phyloP scores from a whole-genome alignment of 2,329 filamentous ascomycete species.

The Teratosphaeria nubilosa region DNA sequence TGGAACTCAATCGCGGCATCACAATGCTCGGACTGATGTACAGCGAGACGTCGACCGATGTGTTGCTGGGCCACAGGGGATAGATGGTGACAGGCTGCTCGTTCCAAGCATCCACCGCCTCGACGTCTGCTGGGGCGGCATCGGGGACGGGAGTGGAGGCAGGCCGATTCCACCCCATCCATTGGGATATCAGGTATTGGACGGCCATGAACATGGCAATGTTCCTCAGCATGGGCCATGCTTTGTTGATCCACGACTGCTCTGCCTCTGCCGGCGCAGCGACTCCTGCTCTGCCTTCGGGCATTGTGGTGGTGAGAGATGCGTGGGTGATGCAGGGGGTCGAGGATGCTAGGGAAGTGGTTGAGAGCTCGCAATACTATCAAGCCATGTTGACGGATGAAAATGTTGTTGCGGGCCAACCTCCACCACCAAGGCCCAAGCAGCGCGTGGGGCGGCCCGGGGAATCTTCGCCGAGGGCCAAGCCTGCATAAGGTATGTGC shows the following conservation, averaged over 20 bases:
- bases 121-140: constrained; percentile 7
- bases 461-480: not conserved
- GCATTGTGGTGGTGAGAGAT: constrained; percentile 1
- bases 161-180: constrained; percentile 33
- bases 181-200: constrained; percentile 48
- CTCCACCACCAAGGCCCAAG: not conserved
- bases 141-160: constrained; percentile 11
- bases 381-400: not conserved
- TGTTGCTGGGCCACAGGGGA: constrained; percentile 79
- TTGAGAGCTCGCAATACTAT: not conserved
- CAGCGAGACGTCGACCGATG: constrained; percentile 69
- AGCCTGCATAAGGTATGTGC: too few species aligned
- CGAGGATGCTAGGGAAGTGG: not conserved
- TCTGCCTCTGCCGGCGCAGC: not conserved
- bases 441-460: not conserved
- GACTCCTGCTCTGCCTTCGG: constrained; percentile 3
- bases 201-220: constrained; percentile 50
- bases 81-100: constrained; percentile 60
- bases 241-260: constrained; percentile 14
- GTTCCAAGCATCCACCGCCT: constrained; percentile 41
- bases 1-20: constrained; percentile 55
- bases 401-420: not conserved
- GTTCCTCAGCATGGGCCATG: constrained; percentile 38
- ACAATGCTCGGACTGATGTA: constrained; percentile 70
- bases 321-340: not conserved